Conservation (phyloP, 371 early-diverging fungal genomes). For the Rhizopus arrhizus region DNA sequence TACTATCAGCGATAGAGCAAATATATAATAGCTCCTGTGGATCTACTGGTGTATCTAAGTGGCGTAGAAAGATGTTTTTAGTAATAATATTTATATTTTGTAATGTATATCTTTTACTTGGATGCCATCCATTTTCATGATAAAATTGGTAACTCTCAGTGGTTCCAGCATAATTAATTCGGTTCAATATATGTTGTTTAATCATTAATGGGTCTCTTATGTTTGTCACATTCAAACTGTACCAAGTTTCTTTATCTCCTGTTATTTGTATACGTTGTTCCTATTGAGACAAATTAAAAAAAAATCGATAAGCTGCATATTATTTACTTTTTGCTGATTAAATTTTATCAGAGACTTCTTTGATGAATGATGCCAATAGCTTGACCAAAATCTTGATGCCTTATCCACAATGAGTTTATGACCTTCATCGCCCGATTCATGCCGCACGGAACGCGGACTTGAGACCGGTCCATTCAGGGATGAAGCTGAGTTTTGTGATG, state of each 20-base stretch:
- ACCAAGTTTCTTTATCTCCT: slow-evolving; percentile 59
- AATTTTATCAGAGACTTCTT: not conserved
- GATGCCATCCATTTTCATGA: slow-evolving; percentile 54
- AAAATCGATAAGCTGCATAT: not conserved
- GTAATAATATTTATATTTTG: not conserved
- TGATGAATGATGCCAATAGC: slow-evolving; percentile 11
- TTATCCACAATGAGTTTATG: slow-evolving; percentile 49
- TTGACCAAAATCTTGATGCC: slow-evolving; percentile 44
- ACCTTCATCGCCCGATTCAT: slow-evolving; percentile 22
- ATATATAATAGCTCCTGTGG: slow-evolving; percentile 39
- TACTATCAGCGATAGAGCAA: slow-evolving; percentile 46
- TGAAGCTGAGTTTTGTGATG: slow-evolving; percentile 21
- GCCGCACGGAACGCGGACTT: slow-evolving; percentile 24
- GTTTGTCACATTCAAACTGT: slow-evolving; percentile 56
- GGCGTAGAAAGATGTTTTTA: not conserved
- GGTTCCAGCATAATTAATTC: slow-evolving; percentile 48
- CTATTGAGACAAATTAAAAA: slow-evolving; percentile 5
- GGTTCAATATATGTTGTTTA: slow-evolving; percentile 51
- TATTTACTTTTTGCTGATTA: not conserved
- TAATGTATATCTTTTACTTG: slow-evolving; percentile 36
- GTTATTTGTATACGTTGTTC: slow-evolving; percentile 60
- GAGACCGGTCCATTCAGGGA: slow-evolving; percentile 13
- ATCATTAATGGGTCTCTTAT: slow-evolving; percentile 50
- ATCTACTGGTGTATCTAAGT: slow-evolving; percentile 32
- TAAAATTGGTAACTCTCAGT: slow-evolving; percentile 52